Conservation (phyloP, 1,284 basidiomycete genomes). For the Pyrrhoderma noxium region DNA sequence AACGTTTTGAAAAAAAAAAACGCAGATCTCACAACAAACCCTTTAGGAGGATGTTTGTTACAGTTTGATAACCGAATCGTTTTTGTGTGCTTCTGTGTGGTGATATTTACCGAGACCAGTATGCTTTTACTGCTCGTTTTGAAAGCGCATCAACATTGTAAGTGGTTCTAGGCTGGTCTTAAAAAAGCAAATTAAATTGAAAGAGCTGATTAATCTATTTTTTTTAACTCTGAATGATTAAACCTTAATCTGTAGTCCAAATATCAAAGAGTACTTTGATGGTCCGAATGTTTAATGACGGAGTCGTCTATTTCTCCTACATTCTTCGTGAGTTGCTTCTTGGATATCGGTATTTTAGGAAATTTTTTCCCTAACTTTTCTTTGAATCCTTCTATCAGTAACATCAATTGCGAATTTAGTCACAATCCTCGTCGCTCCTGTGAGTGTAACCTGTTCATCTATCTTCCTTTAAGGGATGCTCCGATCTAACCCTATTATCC, state of each 20-base stretch:
- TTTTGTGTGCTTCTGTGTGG: constrained; percentile 5
- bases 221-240: too few species aligned
- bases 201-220: too few species aligned
- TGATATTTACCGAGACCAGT: constrained; percentile 8
- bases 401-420: constrained; percentile 13
- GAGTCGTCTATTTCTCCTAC: constrained; percentile 13
- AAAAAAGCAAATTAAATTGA: not conserved
- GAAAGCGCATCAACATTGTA: constrained; percentile 14
- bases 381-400: not conserved
- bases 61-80: constrained; percentile 11
- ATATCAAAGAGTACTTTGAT: constrained; percentile 12
- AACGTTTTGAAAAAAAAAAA: too few species aligned
- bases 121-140: constrained; percentile 11
- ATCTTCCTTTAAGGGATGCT: not conserved
- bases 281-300: constrained; percentile 16
- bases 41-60: constrained; percentile 10
- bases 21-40: not conserved
- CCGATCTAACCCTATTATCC: not conserved
- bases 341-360: not conserved
- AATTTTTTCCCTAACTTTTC: not conserved
- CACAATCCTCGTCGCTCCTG: constrained; percentile 13
- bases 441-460: not conserved
- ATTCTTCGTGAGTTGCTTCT: constrained; percentile 7
- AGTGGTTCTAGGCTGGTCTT: not conserved
- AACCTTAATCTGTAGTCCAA: constrained; percentile 6